Evolutionary conservation across 2,329 filamentous ascomycete genomes (phyloP).

Genomic region (Macrophomina pseudophaseolina): DNA sequence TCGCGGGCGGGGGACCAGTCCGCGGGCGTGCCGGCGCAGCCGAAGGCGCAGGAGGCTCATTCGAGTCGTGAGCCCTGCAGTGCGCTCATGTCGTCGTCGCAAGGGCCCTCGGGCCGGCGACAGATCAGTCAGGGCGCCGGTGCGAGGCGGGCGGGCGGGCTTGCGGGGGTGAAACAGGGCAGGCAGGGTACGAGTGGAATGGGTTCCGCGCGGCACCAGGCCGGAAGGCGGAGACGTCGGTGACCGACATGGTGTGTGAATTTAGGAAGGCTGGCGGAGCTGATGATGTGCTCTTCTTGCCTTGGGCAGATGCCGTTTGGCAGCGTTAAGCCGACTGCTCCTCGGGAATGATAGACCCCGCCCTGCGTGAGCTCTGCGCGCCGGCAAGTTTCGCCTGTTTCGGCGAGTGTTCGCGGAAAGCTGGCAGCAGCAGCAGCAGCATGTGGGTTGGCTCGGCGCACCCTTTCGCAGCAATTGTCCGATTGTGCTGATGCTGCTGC

Average conservation of each 20-base stretch:
- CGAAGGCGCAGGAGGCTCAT: background rate
- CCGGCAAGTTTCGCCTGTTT: slow-evolving; percentile 22
- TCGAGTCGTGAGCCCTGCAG: background rate
- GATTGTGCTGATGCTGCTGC: background rate
- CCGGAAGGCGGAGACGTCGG: background rate
- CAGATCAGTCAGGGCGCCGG: background rate
- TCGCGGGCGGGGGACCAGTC: background rate
- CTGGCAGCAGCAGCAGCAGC: background rate
- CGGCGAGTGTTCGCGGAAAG: slow-evolving; percentile 1
- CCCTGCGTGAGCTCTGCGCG: slow-evolving; percentile 5
- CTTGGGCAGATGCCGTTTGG: slow-evolving; percentile 4
- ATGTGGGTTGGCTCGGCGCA: background rate
- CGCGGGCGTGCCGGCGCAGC: background rate
- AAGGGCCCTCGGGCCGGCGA: background rate
- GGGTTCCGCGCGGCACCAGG: background rate
- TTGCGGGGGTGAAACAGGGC: background rate
- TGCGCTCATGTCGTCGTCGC: background rate
- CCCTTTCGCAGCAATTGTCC: background rate
- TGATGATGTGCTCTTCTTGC: background rate
- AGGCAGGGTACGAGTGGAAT: background rate
- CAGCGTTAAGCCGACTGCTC: slow-evolving; percentile 5
- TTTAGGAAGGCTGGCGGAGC: background rate
- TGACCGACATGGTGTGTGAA: background rate
- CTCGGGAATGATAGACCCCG: slow-evolving; percentile 19
- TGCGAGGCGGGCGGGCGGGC: background rate